Conservation (phyloP, 2,329 filamentous ascomycete genomes). For the Conoideocrella luteorostrata region DNA sequence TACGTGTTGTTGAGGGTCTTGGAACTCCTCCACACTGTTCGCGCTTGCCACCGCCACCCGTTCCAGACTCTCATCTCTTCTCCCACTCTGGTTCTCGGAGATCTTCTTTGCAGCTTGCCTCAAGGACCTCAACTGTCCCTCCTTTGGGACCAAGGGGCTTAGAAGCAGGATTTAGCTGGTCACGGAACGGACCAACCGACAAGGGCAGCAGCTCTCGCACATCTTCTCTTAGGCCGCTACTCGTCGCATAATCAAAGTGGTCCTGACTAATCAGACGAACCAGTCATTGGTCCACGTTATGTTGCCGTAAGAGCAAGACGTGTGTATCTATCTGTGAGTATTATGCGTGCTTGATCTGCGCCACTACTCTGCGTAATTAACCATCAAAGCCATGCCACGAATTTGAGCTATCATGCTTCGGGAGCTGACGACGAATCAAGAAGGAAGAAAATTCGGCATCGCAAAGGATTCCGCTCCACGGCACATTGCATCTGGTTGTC, state of each 20-base stretch:
- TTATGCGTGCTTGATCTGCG: background rate
- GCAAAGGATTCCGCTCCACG: no score
- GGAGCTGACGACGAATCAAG: no score
- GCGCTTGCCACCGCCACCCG: constrained; percentile 9
- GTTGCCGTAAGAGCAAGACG: background rate
- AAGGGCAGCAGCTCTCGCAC: no score
- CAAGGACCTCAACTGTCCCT: background rate
- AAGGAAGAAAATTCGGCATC: no score
- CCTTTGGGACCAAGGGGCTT: background rate
- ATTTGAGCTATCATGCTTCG: no score
- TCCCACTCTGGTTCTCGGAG: background rate
- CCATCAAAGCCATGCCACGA: no score
- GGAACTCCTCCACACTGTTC: constrained; percentile 2
- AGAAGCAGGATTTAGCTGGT: background rate
- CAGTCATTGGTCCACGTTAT: background rate
- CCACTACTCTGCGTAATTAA: background rate
- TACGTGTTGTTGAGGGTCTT: constrained; percentile 4
- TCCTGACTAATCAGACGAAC: background rate
- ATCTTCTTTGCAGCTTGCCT: constrained; percentile 3
- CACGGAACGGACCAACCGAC: background rate
- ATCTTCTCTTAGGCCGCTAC: no score
- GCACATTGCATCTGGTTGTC: no score
- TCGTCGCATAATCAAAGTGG: no score
- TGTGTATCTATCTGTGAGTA: background rate
- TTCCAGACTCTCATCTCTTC: background rate